Percentiles rank a stretch among this genome's conserved stretches.
phyloP scores from a whole-genome alignment of 768 basidiomycete species.

The Russula dissimulans region DNA sequence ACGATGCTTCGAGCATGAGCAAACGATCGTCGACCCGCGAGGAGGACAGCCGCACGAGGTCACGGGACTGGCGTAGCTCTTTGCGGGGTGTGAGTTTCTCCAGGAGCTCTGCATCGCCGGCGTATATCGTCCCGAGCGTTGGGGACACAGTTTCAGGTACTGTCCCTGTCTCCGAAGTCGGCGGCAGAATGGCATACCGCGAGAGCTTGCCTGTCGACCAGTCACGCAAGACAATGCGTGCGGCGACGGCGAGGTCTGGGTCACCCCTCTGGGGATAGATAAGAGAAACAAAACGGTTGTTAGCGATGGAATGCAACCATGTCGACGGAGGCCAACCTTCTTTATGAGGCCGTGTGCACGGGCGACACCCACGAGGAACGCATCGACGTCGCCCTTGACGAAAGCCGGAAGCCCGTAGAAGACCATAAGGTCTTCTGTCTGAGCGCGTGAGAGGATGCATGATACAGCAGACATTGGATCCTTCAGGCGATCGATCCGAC shows the following conservation, averaged over 20 bases:
- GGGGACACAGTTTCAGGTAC: slow-evolving; percentile 10
- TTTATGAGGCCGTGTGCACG: slow-evolving; percentile 66
- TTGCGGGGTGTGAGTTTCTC: slow-evolving; percentile 43
- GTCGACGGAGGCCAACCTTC: slow-evolving; percentile 43
- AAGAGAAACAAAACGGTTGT: slow-evolving; percentile 8
- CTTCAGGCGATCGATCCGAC: slow-evolving; percentile 77
- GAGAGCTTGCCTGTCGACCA: slow-evolving; percentile 72
- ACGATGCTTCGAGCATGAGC: slow-evolving; percentile 32
- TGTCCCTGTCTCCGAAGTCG: slow-evolving; percentile 4
- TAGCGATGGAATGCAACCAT: neutral
- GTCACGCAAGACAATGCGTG: slow-evolving; percentile 73
- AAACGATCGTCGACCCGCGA: slow-evolving; percentile 34
- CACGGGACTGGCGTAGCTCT: slow-evolving; percentile 49
- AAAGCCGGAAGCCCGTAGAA: slow-evolving; percentile 80
- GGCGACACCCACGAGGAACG: slow-evolving; percentile 72
- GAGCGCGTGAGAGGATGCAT: slow-evolving; percentile 59
- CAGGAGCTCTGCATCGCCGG: slow-evolving; percentile 44
- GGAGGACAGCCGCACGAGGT: slow-evolving; percentile 41
- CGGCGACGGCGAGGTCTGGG: slow-evolving; percentile 63
- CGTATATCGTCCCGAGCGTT: slow-evolving; percentile 30
- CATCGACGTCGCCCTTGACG: slow-evolving; percentile 49
- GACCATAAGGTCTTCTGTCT: slow-evolving; percentile 81
- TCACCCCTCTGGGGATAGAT: slow-evolving; percentile 48
- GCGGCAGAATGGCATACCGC: slow-evolving; percentile 56
- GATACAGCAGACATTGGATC: slow-evolving; percentile 54